phyloP scores from a whole-genome alignment of 1,139 yeast genomes.

The Yamadazyma friedrichii region DNA sequence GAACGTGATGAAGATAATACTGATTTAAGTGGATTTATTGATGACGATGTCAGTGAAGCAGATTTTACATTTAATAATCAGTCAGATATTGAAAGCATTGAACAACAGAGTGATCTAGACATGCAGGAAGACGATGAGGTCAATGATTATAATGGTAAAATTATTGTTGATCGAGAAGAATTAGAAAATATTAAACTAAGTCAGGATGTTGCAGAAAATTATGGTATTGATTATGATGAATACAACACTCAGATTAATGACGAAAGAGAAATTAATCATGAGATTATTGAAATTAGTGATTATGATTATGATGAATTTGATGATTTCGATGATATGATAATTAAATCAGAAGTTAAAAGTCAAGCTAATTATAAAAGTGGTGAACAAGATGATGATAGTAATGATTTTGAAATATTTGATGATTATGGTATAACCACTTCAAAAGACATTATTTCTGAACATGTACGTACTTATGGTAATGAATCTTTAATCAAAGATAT shows the following conservation, averaged over 20 bases:
- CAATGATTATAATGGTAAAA: constrained; percentile 15
- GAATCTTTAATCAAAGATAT: constrained; percentile 55
- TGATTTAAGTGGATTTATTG: constrained; percentile 37
- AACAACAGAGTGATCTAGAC: background rate
- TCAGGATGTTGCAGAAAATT: constrained; percentile 31
- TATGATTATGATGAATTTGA: constrained; percentile 28
- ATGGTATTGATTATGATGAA: constrained; percentile 24
- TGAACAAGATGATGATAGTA: background rate
- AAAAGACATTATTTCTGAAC: constrained; percentile 14
- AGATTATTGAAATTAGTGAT: constrained; percentile 31
- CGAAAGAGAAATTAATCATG: constrained; percentile 37
- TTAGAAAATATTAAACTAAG: constrained; percentile 27
- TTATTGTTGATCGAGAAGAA: constrained; percentile 19
- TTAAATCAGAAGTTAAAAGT: constrained; percentile 8
- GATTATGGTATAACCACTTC: constrained; percentile 17
- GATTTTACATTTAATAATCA: constrained; percentile 9
- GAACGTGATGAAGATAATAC: constrained; percentile 30
- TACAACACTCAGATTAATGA: constrained; percentile 40
- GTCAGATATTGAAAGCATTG: constrained; percentile 8
- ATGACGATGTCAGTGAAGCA: constrained; percentile 15
- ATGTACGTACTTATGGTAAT: constrained; percentile 26
- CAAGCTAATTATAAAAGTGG: background rate
- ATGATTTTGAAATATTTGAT: constrained; percentile 15
- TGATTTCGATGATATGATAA: constrained; percentile 1
- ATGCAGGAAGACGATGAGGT: constrained; percentile 17